Base-by-base conservation (phyloP, 2,329 filamentous ascomycete genomes). In the Pseudogymnoascus sp. region DNA sequence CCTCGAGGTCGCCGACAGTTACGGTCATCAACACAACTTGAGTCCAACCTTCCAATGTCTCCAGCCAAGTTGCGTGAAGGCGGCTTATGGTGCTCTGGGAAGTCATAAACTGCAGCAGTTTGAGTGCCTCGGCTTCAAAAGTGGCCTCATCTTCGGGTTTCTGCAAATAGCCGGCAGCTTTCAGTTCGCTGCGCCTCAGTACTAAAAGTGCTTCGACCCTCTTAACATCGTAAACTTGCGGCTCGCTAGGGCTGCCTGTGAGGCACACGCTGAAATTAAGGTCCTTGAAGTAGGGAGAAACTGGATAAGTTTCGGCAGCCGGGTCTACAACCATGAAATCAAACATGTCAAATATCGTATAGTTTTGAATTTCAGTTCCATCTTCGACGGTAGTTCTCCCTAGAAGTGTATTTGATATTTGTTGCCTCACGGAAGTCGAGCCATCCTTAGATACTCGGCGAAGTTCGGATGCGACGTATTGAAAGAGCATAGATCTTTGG, bases 291-390 rank as follows among this genome's bases (percentile, higher is more conserved):
- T 83, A 83, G 41, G 79, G 75, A 17, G 89, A 76, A 4, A 79
- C 73, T 2, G 86, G 84, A 2, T 82, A 74, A 2, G 81, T 71
- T 4, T 77, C 73, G 44, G 76, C 69, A 10, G 74, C 71, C 63
- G 74, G 73, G 0, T 76, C 74, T 39, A 86, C 78, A 64, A 90
- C 86, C 64, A 94, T 83, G 70, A 97, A 97, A 75, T 99, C 94
- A 69, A 96, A 94, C 21, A 97, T 81, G 66, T 97, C 92, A 70
- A 97, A 96, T 5, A 97, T 83, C 3, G 89, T 92, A 0, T 88
- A 82, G 63, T 91, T 89, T 29, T 80, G 77, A 38, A 89, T 78
- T 4, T 85, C 78, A 61, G 90, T 84, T 58, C 88, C 87, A 63
- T 84, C 84, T 12, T 88, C 83, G 15, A 86, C 78, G 9, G 84